A percentile compares a stretch with the other conserved stretches of the same genome.
These are phyloP conservation scores for Hyphodiscus sp. DNA, from an alignment of 2,329 filamentous ascomycete species.

Conservation along the genomic window DNA sequence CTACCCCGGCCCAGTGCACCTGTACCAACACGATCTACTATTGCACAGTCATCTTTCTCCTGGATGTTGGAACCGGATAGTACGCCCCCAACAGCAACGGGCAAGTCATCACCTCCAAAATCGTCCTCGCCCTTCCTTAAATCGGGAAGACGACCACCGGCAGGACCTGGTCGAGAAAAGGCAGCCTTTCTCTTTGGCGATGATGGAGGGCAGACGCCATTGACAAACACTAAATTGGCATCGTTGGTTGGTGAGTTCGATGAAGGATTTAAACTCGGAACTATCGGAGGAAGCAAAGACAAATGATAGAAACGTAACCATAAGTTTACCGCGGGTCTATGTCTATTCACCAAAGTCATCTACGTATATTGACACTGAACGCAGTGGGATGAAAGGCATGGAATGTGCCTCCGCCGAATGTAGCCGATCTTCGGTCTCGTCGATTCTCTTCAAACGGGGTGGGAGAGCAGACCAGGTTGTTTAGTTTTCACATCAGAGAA, in stretches of 20 bases:
- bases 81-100: conserved; percentile 9
- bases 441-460: not conserved
- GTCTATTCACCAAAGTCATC: not conserved
- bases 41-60: conserved; percentile 70
- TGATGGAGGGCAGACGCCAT: conserved; percentile 18
- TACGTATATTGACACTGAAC: not conserved
- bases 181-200: conserved; percentile 31
- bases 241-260: conserved; percentile 16
- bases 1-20: conserved; percentile 31
- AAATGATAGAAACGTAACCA: conserved; percentile 5
- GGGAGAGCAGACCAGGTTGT: not conserved
- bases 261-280: conserved; percentile 25
- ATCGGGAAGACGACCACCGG: conserved; percentile 20
- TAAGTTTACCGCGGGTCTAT: not conserved
- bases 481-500: not conserved
- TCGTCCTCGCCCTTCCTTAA: conserved; percentile 25
- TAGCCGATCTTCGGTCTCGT: conserved; percentile 4
- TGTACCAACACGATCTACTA: conserved; percentile 55
- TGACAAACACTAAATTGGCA: conserved; percentile 9
- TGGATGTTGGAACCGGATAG: conserved; percentile 62
- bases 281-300: conserved; percentile 20
- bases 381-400: not conserved
- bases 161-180: conserved; percentile 26
- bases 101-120: conserved; percentile 21
- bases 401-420: not conserved